Conservation (phyloP, 768 basidiomycete genomes). For the Cytidiella melzeri region DNA sequence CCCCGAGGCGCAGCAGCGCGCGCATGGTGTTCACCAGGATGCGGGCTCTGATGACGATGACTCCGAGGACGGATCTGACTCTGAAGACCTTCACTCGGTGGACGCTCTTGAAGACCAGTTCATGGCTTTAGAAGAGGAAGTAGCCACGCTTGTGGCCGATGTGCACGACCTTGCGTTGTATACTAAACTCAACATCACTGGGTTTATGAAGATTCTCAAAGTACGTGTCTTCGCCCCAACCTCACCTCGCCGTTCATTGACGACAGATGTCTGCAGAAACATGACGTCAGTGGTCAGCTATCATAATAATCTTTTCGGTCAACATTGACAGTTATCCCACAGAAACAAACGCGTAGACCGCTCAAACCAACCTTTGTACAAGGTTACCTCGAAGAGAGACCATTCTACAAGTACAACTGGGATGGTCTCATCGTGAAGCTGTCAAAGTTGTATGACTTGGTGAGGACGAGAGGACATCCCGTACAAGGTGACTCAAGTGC, state of each 20-base stretch:
- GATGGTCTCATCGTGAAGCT: slow-evolving; percentile 95
- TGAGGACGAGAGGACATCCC: slow-evolving; percentile 92
- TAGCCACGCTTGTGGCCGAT: slow-evolving; percentile 90
- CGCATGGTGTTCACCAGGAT: slow-evolving; percentile 44
- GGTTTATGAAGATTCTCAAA: slow-evolving; percentile 98
- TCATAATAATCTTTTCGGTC: background rate
- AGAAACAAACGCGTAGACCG: slow-evolving; percentile 89
- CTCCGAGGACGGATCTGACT: slow-evolving; percentile 42
- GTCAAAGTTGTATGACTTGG: slow-evolving; percentile 90
- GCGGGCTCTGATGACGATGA: slow-evolving; percentile 66
- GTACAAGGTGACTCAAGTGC: slow-evolving; percentile 91
- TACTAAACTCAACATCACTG: slow-evolving; percentile 96
- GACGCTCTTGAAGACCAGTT: slow-evolving; percentile 84
- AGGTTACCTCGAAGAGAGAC: slow-evolving; percentile 87
- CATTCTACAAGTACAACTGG: slow-evolving; percentile 96
- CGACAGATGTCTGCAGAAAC: slow-evolving; percentile 58
- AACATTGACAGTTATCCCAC: background rate
- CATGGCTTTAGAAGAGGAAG: slow-evolving; percentile 84
- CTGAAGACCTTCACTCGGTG: slow-evolving; percentile 46
- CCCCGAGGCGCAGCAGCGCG: slow-evolving; percentile 49
- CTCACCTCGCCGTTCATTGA: background rate
- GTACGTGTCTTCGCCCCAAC: slow-evolving; percentile 29
- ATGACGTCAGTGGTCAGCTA: slow-evolving; percentile 56
- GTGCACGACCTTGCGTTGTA: slow-evolving; percentile 89
- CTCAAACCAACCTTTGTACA: slow-evolving; percentile 87